A percentile compares a stretch with the other conserved stretches of the same genome.
Conservation (phyloP, 2,329 filamentous ascomycete species). For the Epichloe brachyelytri region DNA sequence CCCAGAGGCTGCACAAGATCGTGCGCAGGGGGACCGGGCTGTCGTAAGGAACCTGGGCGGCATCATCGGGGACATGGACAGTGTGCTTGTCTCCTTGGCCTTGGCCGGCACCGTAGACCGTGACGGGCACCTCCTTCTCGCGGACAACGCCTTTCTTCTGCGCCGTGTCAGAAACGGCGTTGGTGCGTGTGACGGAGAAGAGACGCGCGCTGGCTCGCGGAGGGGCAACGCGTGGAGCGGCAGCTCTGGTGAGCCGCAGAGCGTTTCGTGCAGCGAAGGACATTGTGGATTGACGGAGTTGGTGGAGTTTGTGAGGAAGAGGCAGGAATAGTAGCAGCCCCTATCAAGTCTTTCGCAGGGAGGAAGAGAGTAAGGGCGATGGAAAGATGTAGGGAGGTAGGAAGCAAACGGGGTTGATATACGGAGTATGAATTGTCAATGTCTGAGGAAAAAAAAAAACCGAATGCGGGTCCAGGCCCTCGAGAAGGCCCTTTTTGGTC, state of each 20-base stretch:
- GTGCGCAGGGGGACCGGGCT: conserved; percentile 29
- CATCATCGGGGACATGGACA: conserved; percentile 35
- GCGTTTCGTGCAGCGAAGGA: conserved; percentile 22
- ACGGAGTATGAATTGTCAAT: no score
- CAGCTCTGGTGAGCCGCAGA: conserved; percentile 21
- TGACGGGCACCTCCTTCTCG: conserved; percentile 45
- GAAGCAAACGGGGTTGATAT: neutral
- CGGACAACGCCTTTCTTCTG: conserved; percentile 40
- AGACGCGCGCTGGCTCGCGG: conserved; percentile 15
- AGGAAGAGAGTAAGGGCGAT: neutral
- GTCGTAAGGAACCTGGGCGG: conserved; percentile 29
- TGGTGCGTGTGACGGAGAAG: conserved; percentile 20
- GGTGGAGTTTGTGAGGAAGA: neutral
- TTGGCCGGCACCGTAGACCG: conserved; percentile 34
- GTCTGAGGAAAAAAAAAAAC: neutral
- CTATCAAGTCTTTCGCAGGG: no score
- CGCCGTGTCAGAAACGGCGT: conserved; percentile 23
- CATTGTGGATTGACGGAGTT: conserved; percentile 15
- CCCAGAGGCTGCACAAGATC: conserved; percentile 38
- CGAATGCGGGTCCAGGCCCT: neutral
- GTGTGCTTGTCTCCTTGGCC: conserved; percentile 43
- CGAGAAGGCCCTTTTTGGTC: no score
- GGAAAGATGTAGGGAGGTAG: neutral
- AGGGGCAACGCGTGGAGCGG: conserved; percentile 15
- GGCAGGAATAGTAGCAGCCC: no score